These are phyloP conservation scores for Neurospora terricola DNA, from an alignment of 495 filamentous ascomycete genomes.

Conservation along the genomic window DNA sequence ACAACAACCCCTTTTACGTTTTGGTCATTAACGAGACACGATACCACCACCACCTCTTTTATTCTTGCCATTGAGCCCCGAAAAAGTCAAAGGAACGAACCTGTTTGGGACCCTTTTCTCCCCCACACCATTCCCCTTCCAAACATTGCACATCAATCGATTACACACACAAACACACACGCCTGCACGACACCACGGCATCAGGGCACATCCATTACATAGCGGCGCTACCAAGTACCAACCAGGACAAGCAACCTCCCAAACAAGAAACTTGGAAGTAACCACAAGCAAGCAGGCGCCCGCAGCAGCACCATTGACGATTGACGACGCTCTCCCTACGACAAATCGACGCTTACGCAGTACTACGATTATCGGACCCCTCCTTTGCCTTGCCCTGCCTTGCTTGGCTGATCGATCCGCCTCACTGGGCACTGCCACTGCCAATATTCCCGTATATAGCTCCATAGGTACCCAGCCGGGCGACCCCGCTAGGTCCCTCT, in stretches of 20 bases:
- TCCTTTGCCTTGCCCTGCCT: neutral
- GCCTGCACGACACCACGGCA: neutral
- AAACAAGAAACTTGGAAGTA: neutral
- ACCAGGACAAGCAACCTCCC: neutral
- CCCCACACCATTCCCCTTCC: neutral
- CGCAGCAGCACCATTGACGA: neutral
- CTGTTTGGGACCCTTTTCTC: neutral
- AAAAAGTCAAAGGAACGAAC: neutral
- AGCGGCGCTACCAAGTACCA: neutral
- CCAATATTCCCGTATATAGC: neutral
- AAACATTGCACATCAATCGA: neutral
- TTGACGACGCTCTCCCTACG: neutral
- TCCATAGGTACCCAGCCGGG: conserved; percentile 1
- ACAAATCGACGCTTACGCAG: neutral
- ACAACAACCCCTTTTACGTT: neutral
- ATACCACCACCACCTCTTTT: neutral
- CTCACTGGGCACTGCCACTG: neutral
- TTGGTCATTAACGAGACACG: neutral
- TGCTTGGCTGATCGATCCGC: neutral
- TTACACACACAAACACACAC: neutral
- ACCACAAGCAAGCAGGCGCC: neutral
- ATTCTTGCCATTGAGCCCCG: neutral
- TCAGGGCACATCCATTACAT: neutral
- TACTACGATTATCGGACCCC: neutral
- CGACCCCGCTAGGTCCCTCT: conserved; percentile 14